Conservation (phyloP, 148 eudicot genomes). For the Nepenthes mirabilis region DNA sequence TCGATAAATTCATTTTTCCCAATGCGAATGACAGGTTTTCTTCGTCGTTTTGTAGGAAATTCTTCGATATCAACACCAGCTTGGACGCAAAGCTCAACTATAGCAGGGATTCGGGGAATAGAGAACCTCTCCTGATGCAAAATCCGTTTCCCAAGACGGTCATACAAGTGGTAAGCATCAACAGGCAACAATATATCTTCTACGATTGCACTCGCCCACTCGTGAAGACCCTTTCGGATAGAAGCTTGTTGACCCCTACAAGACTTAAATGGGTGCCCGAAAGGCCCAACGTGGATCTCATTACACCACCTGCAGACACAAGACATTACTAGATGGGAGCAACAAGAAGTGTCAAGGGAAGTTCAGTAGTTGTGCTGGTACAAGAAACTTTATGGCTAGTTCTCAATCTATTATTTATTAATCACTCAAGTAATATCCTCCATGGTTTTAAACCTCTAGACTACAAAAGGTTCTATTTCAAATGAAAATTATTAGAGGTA, state of each 20-base stretch:
- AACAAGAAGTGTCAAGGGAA: background rate
- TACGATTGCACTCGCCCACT: conserved; percentile 54
- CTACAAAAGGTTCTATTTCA: background rate
- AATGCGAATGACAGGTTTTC: conserved; percentile 71
- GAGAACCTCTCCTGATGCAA: conserved; percentile 78
- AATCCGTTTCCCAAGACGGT: conserved; percentile 74
- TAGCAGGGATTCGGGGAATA: conserved; percentile 75
- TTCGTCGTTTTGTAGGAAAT: conserved; percentile 75
- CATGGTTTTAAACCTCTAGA: too few species aligned
- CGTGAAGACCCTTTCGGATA: conserved; percentile 51
- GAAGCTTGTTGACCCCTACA: conserved; percentile 70
- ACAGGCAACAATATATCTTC: conserved; percentile 68
- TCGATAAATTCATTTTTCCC: conserved; percentile 73
- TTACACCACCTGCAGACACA: conserved; percentile 61
- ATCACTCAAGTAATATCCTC: too few species aligned
- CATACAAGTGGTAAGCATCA: conserved; percentile 77
- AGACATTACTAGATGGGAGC: background rate
- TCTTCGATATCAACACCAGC: conserved; percentile 77
- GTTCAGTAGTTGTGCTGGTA: background rate
- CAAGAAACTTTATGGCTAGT: background rate
- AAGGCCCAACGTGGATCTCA: conserved; percentile 86
- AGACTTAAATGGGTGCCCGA: conserved; percentile 86
- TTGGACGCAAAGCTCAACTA: conserved; percentile 90
- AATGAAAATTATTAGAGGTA: too few species aligned
- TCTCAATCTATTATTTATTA: background rate